Evolutionary conservation across 2,329 filamentous ascomycete species (phyloP), one percentile per base, ranked within the genome.

Genomic region (Neofusicoccum laricinum): DNA sequence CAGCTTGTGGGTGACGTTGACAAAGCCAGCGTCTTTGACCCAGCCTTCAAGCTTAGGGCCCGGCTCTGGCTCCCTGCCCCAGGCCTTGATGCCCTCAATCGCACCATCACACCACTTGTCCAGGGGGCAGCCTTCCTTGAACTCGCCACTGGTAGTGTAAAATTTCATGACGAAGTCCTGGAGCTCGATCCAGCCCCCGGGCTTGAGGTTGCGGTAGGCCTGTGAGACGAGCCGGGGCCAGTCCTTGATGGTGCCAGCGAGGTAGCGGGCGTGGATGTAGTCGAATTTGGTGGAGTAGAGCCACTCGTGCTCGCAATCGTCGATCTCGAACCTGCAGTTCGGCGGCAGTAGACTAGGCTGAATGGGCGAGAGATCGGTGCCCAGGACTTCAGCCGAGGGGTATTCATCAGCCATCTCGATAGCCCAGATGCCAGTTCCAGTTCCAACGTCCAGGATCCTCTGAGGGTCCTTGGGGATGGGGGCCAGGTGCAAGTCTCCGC

Each of bases 251-350:
- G 82, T 79, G 32, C 80, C 80, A 68, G 78, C 69, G 79, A 85
- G 76, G 78, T 82, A 69, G 68, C 82, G 71, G 71, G 81, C 71
- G 80, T 84, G 79, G 79, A 89, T 83, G 68, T 84, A 83, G 71
- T 89, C 86, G 69, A 85, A 88, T 11, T 72, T 73, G 34, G 81
- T 73, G 6, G 19, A 19, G 38, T 58, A 45, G 40, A 49, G 40
- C 62, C 62, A 64, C 11, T 82, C 78, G 8, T 67, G 53, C 11
- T 69, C 72, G 70, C 82, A 69, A 76, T 80, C 69, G 81, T 83
- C 78, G 80, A 88, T 82, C 64, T 82, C 77, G 67, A 82, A 83
- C 17, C 71, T 69, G 66, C 76, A 77, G 67, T 82, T 83, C 3
- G 79, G 77, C 0, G 81, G 80, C 1, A 82, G 77, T 75, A 79